phyloP scores from a whole-genome alignment of 2,329 filamentous ascomycete genomes.

The Fusarium sp. region DNA sequence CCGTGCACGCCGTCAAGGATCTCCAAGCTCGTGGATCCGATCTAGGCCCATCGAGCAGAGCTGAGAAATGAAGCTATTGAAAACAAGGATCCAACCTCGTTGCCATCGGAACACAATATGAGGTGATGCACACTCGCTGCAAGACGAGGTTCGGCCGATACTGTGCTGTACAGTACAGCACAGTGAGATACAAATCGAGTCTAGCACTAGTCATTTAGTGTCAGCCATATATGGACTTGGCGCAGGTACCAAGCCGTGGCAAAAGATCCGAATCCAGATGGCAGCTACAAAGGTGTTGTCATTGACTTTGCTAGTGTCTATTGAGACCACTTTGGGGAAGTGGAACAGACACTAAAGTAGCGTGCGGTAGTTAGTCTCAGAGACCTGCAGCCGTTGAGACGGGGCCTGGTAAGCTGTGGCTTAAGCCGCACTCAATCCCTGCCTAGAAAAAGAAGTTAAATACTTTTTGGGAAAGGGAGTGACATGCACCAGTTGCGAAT shows the following conservation, averaged over 20 bases:
- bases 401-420: background rate
- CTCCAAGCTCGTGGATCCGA: background rate
- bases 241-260: background rate
- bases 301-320: background rate
- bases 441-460: background rate
- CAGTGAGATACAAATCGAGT: background rate
- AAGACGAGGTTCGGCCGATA: background rate
- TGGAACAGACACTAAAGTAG: background rate
- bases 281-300: background rate
- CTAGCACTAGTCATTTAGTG: background rate
- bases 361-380: background rate
- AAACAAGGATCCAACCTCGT: background rate
- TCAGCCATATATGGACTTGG: background rate
- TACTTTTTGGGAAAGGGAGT: background rate
- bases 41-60: background rate
- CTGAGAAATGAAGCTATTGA: background rate
- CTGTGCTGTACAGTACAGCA: background rate
- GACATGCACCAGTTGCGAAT: background rate
- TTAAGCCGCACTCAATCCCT: background rate
- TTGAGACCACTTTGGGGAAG: background rate
- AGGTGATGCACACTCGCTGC: background rate
- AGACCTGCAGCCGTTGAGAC: background rate
- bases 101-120: background rate
- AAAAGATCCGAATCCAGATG: background rate
- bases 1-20: background rate